Conservation (phyloP, 208 protist species). For the Herpetomonas tarakana region DNA sequence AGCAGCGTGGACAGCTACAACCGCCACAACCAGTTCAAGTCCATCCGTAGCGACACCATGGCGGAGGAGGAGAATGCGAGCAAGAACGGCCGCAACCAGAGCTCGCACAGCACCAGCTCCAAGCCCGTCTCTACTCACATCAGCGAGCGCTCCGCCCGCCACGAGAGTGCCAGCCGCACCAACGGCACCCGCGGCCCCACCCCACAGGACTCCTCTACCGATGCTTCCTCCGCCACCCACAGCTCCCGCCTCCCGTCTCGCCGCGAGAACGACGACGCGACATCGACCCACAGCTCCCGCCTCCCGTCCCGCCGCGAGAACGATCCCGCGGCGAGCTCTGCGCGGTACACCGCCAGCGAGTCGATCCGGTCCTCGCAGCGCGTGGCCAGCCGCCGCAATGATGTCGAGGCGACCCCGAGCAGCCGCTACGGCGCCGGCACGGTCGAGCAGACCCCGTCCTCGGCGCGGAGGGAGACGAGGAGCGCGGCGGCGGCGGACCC, state of each 20-base stretch:
- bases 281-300: conserved; percentile 23
- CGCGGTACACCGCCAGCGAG: conserved; percentile 14
- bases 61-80: background rate
- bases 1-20: conserved; percentile 26
- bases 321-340: conserved; percentile 13
- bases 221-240: conserved; percentile 13
- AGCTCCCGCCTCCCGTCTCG: conserved; percentile 31
- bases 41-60: background rate
- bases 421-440: conserved; percentile 13
- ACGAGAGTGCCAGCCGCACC: conserved; percentile 7
- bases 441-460: conserved; percentile 10
- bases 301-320: conserved; percentile 23
- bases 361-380: conserved; percentile 32
- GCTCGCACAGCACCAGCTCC: conserved; percentile 7
- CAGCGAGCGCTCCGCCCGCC: conserved; percentile 13
- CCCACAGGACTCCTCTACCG: conserved; percentile 1
- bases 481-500: background rate
- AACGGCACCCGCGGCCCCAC: conserved; percentile 5
- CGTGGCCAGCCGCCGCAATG: conserved; percentile 16
- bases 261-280: conserved; percentile 22
- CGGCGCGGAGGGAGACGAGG: background rate
- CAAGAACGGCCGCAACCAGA: conserved; percentile 5
- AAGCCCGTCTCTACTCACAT: conserved; percentile 10
- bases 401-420: background rate
- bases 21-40: conserved; percentile 14